Percentiles rank a stretch among this genome's conserved stretches.
phyloP scores from a whole-genome alignment of 352 stramenopile genomes.

The Phytophthora chlamydospora region DNA sequence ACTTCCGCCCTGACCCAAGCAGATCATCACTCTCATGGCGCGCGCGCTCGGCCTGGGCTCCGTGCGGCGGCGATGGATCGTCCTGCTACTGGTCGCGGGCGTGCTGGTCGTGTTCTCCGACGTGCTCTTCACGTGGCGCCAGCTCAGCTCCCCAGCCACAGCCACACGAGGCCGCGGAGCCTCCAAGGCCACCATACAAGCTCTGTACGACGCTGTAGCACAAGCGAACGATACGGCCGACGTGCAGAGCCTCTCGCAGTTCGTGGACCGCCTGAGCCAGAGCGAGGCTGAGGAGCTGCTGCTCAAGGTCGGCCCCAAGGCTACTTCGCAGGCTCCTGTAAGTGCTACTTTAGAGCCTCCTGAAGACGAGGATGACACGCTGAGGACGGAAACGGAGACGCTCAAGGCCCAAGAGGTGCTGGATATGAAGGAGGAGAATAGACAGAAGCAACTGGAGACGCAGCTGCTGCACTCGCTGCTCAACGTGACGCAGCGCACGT shows the following conservation, averaged over 20 bases:
- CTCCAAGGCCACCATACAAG: conserved; percentile 17
- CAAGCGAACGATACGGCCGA: conserved; percentile 29
- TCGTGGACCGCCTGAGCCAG: conserved; percentile 36
- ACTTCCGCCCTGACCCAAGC: not conserved
- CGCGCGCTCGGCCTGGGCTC: conserved; percentile 16
- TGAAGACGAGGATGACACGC: conserved; percentile 4
- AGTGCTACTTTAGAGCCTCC: no score
- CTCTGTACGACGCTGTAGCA: conserved; percentile 30
- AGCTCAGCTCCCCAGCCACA: conserved; percentile 19
- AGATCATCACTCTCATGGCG: conserved; percentile 33
- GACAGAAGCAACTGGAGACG: conserved; percentile 26
- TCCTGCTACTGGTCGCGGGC: conserved; percentile 28
- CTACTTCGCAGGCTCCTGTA: no score
- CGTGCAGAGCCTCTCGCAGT: conserved; percentile 20
- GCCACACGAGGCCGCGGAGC: conserved; percentile 1
- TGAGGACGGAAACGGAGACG: conserved; percentile 31
- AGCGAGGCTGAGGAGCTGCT: conserved; percentile 30
- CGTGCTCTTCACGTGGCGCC: conserved; percentile 39
- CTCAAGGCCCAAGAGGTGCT: conserved; percentile 28
- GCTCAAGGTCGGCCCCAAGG: conserved; percentile 18
- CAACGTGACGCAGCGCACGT: conserved; percentile 25
- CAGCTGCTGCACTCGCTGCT: conserved; percentile 34
- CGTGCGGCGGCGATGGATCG: conserved; percentile 37
- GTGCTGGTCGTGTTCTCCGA: conserved; percentile 41
- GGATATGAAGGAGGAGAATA: conserved; percentile 18